Conservation (phyloP, 1,284 basidiomycete species). For the Sporisorium sorghi region DNA sequence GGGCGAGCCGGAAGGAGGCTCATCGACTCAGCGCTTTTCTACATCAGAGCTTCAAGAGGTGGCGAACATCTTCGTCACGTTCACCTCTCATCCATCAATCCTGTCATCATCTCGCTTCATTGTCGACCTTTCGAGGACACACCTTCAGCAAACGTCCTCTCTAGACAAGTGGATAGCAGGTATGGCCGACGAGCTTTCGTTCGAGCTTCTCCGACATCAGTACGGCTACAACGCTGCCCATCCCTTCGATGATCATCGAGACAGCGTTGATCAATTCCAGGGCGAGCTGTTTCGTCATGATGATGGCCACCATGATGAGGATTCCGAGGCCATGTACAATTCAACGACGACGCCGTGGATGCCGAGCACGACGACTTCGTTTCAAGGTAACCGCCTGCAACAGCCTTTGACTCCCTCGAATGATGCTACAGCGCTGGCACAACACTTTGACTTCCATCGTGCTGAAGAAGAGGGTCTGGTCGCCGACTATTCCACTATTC, state of each 20-base stretch:
- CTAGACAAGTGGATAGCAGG: too few species aligned
- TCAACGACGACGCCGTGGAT: neutral
- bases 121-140: neutral
- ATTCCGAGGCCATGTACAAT: neutral
- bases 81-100: neutral
- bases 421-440: constrained; percentile 9
- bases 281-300: neutral
- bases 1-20: neutral
- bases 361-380: neutral
- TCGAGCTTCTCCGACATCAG: constrained; percentile 7
- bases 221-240: constrained; percentile 1
- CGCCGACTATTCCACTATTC: neutral
- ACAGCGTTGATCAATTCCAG: neutral
- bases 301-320: neutral
- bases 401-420: neutral
- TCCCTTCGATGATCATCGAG: neutral
- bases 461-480: constrained; percentile 29
- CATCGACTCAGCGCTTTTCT: constrained; percentile 3
- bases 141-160: neutral
- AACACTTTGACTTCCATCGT: constrained; percentile 30
- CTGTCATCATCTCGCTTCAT: neutral
- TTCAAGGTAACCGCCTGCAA: neutral
- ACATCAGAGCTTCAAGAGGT: neutral
- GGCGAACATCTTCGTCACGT: neutral
- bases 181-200: constrained; percentile 21